Base-by-base conservation (phyloP, 768 basidiomycete genomes). In the Phlebiopsis gigantea region DNA sequence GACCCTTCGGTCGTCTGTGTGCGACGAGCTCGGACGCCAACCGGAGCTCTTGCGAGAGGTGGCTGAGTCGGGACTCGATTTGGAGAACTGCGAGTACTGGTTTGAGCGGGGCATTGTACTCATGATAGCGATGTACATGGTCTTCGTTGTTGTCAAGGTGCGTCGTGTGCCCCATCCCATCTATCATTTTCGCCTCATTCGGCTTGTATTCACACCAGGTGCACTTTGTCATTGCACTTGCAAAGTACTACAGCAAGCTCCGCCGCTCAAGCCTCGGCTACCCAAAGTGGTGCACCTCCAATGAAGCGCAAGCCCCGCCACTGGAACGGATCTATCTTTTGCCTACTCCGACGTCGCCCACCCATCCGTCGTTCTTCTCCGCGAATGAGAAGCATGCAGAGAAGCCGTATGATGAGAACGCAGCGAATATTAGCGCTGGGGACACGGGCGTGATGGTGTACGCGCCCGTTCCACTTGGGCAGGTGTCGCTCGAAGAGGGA, bases 11-110 rank as follows among this genome's bases (percentile, higher is more conserved):
- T 75, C 84, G 1, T 77, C 75, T 17, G 70, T 88, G 1, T 92
- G 90, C 72, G 88, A 90, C 62, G 84, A 87, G 63, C 72, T 90
- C 25, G 85, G 87, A 4, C 77, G 83, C 48, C 85, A 90, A 54
- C 85, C 88, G 17, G 88, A 90, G 66, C 73, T 91, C 42, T 78
- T 90, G 71, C 81, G 82, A 8, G 82, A 82, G 61, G 70, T 89
- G 71, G 75, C 79, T 49, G 85, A 88, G 65, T 78, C 87, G 65
- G 89, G 88, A 0, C 74, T 91, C 63, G 87, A 79, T 63, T 70
- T 88, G 43, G 89, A 91, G 70, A 89, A 90, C 61, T 92, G 90
- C 66, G 90, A 92, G 65, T 77, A 79, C 56, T 89, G 86, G 85
- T 77, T 90, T 46, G 87, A 86, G 66, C 77, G 82, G 41, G 85